Conservation (phyloP, 129 eudicot species). For the Chrysanthemum makinoi region DNA sequence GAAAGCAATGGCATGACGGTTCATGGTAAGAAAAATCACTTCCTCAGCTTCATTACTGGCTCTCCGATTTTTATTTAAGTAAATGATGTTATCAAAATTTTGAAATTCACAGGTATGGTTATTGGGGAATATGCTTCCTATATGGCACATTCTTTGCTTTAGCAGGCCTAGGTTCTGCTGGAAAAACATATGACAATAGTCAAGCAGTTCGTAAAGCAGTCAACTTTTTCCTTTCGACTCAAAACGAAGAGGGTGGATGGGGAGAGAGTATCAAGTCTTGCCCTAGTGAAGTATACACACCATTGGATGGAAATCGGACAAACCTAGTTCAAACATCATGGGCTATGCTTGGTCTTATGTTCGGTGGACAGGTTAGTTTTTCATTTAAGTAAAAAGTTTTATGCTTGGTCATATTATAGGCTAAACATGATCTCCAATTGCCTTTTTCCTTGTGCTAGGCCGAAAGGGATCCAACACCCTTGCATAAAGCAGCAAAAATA, state of each 20-base stretch:
- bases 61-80: neutral
- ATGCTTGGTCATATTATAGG: slow-evolving; percentile 7
- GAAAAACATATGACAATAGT: slow-evolving; percentile 45
- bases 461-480: slow-evolving; percentile 40
- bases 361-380: slow-evolving; percentile 38
- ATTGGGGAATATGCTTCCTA: slow-evolving; percentile 62
- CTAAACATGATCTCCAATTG: neutral
- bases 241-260: slow-evolving; percentile 65
- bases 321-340: slow-evolving; percentile 42
- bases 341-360: slow-evolving; percentile 48
- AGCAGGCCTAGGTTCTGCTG: slow-evolving; percentile 43
- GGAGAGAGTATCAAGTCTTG: slow-evolving; percentile 62
- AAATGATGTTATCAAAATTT: neutral
- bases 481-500: slow-evolving; percentile 44
- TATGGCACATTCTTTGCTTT: slow-evolving; percentile 50
- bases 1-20: slow-evolving; percentile 32
- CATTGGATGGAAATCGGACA: slow-evolving; percentile 34
- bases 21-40: slow-evolving; percentile 41
- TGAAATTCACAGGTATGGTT: slow-evolving; percentile 49
- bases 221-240: slow-evolving; percentile 35
- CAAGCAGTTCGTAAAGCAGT: slow-evolving; percentile 44
- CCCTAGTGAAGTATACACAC: slow-evolving; percentile 46
- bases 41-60: neutral
- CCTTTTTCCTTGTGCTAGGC: slow-evolving; percentile 20
- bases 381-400: neutral